phyloP scores from a whole-genome alignment of 2,329 filamentous ascomycete genomes.

The Paramyrothecium roridum region DNA sequence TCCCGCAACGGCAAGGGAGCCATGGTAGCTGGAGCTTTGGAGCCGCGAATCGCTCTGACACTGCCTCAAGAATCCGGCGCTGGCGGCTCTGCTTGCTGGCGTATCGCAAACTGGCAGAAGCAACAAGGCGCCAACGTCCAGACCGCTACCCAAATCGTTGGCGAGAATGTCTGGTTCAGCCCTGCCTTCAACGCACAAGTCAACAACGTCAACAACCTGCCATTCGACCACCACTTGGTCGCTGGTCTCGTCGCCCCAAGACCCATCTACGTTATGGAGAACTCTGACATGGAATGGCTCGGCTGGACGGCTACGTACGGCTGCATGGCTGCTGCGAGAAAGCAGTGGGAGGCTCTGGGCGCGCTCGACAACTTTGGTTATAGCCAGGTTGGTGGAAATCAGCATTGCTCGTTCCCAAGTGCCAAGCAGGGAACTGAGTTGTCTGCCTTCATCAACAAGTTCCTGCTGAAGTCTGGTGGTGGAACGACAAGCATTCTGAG shows the following conservation, averaged over 20 bases:
- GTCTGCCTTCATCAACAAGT: constrained; percentile 46
- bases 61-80: constrained; percentile 62
- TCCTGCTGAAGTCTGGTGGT: constrained; percentile 26
- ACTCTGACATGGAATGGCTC: constrained; percentile 47
- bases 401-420: constrained; percentile 47
- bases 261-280: constrained; percentile 47
- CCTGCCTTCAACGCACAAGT: constrained; percentile 1
- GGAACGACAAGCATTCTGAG: neutral
- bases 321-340: constrained; percentile 45
- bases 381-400: constrained; percentile 42
- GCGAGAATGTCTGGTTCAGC: constrained; percentile 61
- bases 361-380: constrained; percentile 46
- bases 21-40: constrained; percentile 57
- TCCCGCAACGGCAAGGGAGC: constrained; percentile 64
- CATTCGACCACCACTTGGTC: constrained; percentile 51
- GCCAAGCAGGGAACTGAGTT: constrained; percentile 39
- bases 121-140: constrained; percentile 55
- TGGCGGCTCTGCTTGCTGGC: constrained; percentile 60
- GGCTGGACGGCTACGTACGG: constrained; percentile 44
- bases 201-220: constrained; percentile 35
- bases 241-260: constrained; percentile 48
- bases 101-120: constrained; percentile 49
- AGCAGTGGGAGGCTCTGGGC: constrained; percentile 45
- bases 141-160: constrained; percentile 55
- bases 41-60: constrained; percentile 56